Base-by-base conservation (phyloP, 768 basidiomycete species). In the Xerocomellus amylosporus region DNA sequence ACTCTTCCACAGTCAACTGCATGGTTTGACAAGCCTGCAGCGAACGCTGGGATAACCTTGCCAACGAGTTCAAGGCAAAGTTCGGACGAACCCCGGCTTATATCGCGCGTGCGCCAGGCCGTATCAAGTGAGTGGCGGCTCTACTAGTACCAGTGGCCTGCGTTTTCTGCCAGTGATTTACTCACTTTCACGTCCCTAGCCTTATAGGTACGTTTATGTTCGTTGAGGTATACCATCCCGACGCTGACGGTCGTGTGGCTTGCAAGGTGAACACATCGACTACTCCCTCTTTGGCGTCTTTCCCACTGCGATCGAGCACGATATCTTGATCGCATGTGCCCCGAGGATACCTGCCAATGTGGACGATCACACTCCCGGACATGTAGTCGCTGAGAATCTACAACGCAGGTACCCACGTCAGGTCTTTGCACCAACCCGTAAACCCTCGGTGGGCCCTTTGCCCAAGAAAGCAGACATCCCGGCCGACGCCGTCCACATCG, bases 271-370 rank as follows among this genome's bases (percentile, higher is more conserved):
- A 72, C 88, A 92, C 65, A 87, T 92, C 67, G 90, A 92, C 70
- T 92, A 92, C 60, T 82, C 86, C 0, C 74, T 91, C 26, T 91
- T 92, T 60, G 91, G 91, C 4, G 90, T 90, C 8, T 78, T 93
- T 34, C 93, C 91, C 15, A 80, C 86, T n/a, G 92, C 91, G 0
- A 80, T 93, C 37, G 91, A 92, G 59, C 82, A 82, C 48, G 93
- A 93, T 67, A 86, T 93, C 60, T 75, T 93, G 48, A 86, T 93
- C 51, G 90, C 91, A 0, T 85, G 81, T 70, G 83, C 79, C 31
- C 78, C 78, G n/a, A 77, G 68, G 54, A 26, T 56, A 28, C 10
- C 64, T 50, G 40, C 44, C 58, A 20, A 51, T 0, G 33, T 24
- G 12, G 20, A 51, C 55, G n/a, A 61, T 8, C 64, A 74, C 51